These are phyloP conservation scores for Neurospora sp. DNA, from an alignment of 495 filamentous ascomycete species.

Conservation along the genomic window DNA sequence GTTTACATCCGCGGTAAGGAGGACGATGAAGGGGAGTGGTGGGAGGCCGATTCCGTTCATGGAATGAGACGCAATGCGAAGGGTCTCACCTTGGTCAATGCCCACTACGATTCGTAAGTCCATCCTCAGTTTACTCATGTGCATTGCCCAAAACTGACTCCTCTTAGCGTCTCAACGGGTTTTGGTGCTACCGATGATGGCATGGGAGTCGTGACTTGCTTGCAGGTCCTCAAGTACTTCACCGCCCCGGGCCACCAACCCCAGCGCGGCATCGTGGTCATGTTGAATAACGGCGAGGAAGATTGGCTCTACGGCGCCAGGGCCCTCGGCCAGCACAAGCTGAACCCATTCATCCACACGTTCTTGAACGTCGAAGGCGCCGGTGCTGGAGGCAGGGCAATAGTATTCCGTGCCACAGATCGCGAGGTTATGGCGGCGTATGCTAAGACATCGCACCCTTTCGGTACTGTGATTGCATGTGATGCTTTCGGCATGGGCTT, in stretches of 20 bases:
- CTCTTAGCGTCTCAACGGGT: slow-evolving; percentile 70
- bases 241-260: slow-evolving; percentile 65
- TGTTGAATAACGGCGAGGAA: slow-evolving; percentile 96
- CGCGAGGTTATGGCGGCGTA: slow-evolving; percentile 78
- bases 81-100: slow-evolving; percentile 82
- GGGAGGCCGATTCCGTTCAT: slow-evolving; percentile 34
- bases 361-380: slow-evolving; percentile 95
- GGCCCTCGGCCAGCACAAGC: slow-evolving; percentile 73
- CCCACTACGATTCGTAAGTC: slow-evolving; percentile 69
- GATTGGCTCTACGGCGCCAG: slow-evolving; percentile 85
- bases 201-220: slow-evolving; percentile 71
- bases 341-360: slow-evolving; percentile 64
- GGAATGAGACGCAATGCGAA: slow-evolving; percentile 42
- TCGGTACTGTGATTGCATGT: slow-evolving; percentile 68
- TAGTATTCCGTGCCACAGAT: slow-evolving; percentile 78
- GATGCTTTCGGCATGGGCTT: slow-evolving; percentile 75
- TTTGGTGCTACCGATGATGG: slow-evolving; percentile 89
- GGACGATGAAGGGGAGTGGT: slow-evolving; percentile 59
- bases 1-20: slow-evolving; percentile 79
- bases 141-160: slow-evolving; percentile 5
- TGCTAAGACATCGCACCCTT: slow-evolving; percentile 58
- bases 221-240: slow-evolving; percentile 88
- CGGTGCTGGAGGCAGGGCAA: slow-evolving; percentile 83
- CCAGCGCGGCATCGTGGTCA: slow-evolving; percentile 66
- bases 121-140: not conserved